Evolutionary conservation across 2,329 filamentous ascomycete species (phyloP).

Genomic region (Metarhizium anisopliae): DNA sequence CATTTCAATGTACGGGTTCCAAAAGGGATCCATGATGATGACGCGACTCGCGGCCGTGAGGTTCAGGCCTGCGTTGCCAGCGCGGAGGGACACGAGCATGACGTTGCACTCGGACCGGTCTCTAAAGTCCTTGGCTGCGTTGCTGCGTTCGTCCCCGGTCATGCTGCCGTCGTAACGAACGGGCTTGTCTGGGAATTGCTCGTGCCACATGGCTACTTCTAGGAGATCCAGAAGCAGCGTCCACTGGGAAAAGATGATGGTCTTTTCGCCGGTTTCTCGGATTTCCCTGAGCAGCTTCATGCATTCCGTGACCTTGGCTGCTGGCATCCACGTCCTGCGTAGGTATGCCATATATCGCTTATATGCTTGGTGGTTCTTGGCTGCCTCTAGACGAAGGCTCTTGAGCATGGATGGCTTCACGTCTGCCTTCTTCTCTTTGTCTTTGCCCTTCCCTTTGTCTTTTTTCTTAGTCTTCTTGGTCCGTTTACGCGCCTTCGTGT

Average conservation of each 20-base stretch:
- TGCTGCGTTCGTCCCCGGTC: conserved; percentile 58
- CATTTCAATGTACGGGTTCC: conserved; percentile 89
- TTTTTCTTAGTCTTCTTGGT: conserved; percentile 8
- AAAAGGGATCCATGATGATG: conserved; percentile 87
- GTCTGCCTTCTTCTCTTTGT: conserved; percentile 32
- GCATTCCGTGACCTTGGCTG: conserved; percentile 75
- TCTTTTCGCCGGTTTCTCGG: conserved; percentile 53
- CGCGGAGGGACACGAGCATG: conserved; percentile 72
- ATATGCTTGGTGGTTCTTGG: conserved; percentile 55
- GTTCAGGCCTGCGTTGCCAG: conserved; percentile 80
- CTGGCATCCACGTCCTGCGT: conserved; percentile 60
- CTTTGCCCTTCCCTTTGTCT: conserved; percentile 18
- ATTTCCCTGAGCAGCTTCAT: conserved; percentile 64
- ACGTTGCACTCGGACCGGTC: conserved; percentile 57
- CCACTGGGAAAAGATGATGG: conserved; percentile 73
- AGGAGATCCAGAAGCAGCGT: conserved; percentile 66
- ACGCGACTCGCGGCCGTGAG: conserved; percentile 75
- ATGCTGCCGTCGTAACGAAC: conserved; percentile 76
- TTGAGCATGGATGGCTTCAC: conserved; percentile 50
- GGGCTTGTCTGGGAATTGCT: conserved; percentile 49
- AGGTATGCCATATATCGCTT: conserved; percentile 62
- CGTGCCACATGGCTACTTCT: conserved; percentile 61
- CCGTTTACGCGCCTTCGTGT: conserved; percentile 2
- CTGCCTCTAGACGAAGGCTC: conserved; percentile 55
- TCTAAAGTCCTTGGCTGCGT: conserved; percentile 57